Evolutionary conservation across 2,329 filamentous ascomycete species (phyloP), one percentile per base, ranked within the genome.

Genomic region (Aspergillus amoenus): DNA sequence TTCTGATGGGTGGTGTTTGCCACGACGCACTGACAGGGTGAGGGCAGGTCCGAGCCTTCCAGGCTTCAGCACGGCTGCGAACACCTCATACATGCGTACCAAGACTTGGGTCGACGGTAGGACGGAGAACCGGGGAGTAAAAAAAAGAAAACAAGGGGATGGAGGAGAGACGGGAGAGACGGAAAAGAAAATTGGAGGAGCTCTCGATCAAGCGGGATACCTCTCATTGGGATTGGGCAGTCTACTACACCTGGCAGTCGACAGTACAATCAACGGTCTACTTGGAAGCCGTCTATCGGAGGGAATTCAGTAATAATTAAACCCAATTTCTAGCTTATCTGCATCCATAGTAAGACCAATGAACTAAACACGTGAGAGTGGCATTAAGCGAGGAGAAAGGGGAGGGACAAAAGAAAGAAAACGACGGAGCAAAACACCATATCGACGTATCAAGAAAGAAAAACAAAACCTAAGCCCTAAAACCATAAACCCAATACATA

Each of bases 301-400:
- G 47, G 22, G 40, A 27, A 45, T 51, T 5, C 53, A 50, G 13
- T 27, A 40, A 46, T 40, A 43, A 49, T 22, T 48, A 37, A 17
- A 21, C 17, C 42, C 42, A 52, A 56, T 51, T 34, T 52, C 48
- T 56, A 51, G 50, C 30, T 39, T 40, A 18, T n/a, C 48, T 56
- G 42, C 50, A 22, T 24, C n/a, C 12, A 24, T 9, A 50, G 18
- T 17, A 40, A 39, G 22, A 37, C 32, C 34, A 49, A 17, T 24
- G 8, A 24, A 37, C 13, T 24, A 17, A 42, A 52, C 9, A 47
- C 15, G 24, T 30, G 27, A 30, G 12, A 27, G 8, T 27, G n/a
- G 18, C 40, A 42, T 42, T 11, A n/a, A 37, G 15, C 13, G 34
- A 13, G 15, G 13, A 34, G 13, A 34, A 37, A 37, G 15, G 27